A percentile compares a stretch with the other conserved stretches of the same genome.
These are phyloP conservation scores for Picochlorum sp. DNA, from an alignment of 139 green algal species.

Conservation along the genomic window DNA sequence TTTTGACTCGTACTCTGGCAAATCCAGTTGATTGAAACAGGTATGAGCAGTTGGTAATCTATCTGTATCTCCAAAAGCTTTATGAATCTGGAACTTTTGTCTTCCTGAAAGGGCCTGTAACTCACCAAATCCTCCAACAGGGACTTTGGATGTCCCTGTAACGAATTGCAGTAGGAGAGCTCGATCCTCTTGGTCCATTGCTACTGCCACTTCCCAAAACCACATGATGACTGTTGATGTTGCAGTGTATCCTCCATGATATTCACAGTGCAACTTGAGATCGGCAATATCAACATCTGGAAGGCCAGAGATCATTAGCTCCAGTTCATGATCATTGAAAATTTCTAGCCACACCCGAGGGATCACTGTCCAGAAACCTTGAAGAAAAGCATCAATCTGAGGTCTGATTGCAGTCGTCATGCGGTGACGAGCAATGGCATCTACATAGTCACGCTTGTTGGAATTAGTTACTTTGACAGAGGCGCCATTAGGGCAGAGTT, in stretches of 20 bases:
- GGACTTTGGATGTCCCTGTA: slow-evolving; percentile 85
- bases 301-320: slow-evolving; percentile 93
- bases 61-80: slow-evolving; percentile 29
- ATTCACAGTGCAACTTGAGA: slow-evolving; percentile 85
- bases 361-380: slow-evolving; percentile 91
- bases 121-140: slow-evolving; percentile 86
- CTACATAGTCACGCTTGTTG: slow-evolving; percentile 95
- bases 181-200: slow-evolving; percentile 77
- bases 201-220: slow-evolving; percentile 91
- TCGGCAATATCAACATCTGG: slow-evolving; percentile 92
- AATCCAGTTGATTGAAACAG: slow-evolving; percentile 94
- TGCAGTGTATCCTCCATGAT: slow-evolving; percentile 71
- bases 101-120: slow-evolving; percentile 87
- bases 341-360: slow-evolving; percentile 53
- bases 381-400: slow-evolving; percentile 72
- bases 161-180: slow-evolving; percentile 69
- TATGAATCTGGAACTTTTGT: slow-evolving; percentile 90
- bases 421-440: slow-evolving; percentile 79
- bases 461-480: slow-evolving; percentile 79
- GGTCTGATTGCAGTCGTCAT: slow-evolving; percentile 89
- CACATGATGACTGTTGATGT: slow-evolving; percentile 66
- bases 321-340: slow-evolving; percentile 97
- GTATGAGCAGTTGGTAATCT: slow-evolving; percentile 83
- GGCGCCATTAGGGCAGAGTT: slow-evolving; percentile 70
- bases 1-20: slow-evolving; percentile 85